phyloP scores from a whole-genome alignment of 805 yeast species.

The Yarrowia porcina region DNA sequence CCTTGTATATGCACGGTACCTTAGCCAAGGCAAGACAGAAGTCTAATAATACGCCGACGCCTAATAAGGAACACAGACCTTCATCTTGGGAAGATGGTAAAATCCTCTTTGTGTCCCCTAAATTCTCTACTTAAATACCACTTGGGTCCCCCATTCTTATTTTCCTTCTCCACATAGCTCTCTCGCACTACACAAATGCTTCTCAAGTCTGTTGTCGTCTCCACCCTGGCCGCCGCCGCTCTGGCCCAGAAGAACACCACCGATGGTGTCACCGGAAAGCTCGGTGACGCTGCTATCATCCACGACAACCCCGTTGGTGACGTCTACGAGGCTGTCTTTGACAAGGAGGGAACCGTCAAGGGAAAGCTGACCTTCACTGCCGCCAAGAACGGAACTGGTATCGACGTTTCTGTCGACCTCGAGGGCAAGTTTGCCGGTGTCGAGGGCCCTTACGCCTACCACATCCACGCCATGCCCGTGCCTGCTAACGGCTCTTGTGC shows the following conservation, averaged over 20 bases:
- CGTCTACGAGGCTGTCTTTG: conserved; percentile 58
- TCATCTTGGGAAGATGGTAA: conserved; percentile 13
- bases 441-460: conserved; percentile 69
- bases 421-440: conserved; percentile 59
- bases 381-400: conserved; percentile 47
- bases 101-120: conserved; percentile 9
- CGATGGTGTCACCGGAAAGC: conserved; percentile 28
- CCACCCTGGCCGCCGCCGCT: conserved; percentile 21
- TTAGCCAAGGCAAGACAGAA: not conserved
- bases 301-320: conserved; percentile 49
- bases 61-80: not conserved
- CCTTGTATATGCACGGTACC: conserved; percentile 24
- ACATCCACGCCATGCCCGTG: conserved; percentile 59
- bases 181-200: conserved; percentile 13
- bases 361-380: conserved; percentile 61
- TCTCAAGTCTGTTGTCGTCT: conserved; percentile 20
- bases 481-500: conserved; percentile 53
- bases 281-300: conserved; percentile 48
- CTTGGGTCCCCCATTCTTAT: not conserved
- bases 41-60: conserved; percentile 7
- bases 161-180: conserved; percentile 6
- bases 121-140: conserved; percentile 4
- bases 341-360: conserved; percentile 45
- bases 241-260: conserved; percentile 26
- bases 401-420: conserved; percentile 65